phyloP scores from a whole-genome alignment of 352 stramenopile genomes.

The Globisporangium lucens region DNA sequence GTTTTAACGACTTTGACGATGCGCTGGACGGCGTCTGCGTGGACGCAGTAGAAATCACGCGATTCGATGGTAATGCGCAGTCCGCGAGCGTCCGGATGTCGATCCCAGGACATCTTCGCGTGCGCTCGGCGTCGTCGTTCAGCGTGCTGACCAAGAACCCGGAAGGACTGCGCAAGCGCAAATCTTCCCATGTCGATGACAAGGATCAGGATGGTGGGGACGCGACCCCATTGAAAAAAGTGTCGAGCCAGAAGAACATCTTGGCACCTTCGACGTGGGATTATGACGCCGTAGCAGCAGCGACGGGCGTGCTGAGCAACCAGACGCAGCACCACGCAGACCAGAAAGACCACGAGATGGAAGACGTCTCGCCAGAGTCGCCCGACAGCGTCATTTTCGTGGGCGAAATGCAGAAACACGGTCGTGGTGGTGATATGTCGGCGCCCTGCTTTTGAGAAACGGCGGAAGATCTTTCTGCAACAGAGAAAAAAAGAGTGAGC shows the following conservation, averaged over 20 bases:
- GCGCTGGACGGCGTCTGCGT: constrained; percentile 35
- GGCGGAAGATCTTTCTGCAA: not conserved
- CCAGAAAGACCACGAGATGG: constrained; percentile 47
- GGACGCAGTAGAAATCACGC: constrained; percentile 61
- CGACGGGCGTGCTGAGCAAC: constrained; percentile 4
- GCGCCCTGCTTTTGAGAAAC: constrained; percentile 5
- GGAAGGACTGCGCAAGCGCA: constrained; percentile 73
- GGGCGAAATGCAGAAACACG: constrained; percentile 10
- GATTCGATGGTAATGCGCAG: constrained; percentile 21
- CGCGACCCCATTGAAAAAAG: constrained; percentile 52
- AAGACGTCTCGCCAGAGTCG: constrained; percentile 31
- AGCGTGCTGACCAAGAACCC: constrained; percentile 61
- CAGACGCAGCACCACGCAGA: constrained; percentile 6
- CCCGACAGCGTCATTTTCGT: constrained; percentile 27
- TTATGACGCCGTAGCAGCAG: constrained; percentile 9
- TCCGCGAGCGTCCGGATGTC: constrained; percentile 36
- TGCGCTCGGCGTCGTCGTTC: constrained; percentile 39
- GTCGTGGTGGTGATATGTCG: not conserved
- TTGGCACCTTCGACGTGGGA: constrained; percentile 23
- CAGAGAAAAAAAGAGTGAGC: not conserved
- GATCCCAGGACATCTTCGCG: constrained; percentile 53
- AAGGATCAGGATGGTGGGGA: constrained; percentile 16
- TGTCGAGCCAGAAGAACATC: constrained; percentile 66
- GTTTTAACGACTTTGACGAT: constrained; percentile 11
- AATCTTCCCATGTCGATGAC: constrained; percentile 62